Conservation (phyloP, 192 early-diverging fungal genomes). For the Rhizophagus clarus region DNA sequence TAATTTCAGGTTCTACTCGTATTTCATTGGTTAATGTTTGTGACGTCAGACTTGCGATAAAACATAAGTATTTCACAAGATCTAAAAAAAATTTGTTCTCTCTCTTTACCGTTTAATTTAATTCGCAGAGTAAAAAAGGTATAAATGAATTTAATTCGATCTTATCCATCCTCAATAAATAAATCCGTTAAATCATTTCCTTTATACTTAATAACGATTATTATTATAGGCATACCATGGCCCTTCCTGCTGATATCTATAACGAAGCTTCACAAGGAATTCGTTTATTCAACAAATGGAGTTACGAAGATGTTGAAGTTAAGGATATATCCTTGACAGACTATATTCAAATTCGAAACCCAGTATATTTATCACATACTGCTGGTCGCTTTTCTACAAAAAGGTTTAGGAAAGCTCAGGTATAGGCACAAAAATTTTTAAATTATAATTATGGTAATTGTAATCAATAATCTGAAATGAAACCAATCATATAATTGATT, state of each 20-base stretch:
- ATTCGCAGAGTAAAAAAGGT: background rate
- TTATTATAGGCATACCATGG: background rate
- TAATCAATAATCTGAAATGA: background rate
- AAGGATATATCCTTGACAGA: conserved; percentile 89
- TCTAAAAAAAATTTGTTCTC: background rate
- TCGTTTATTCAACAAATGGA: conserved; percentile 88
- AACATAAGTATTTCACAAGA: background rate
- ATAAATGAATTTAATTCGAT: background rate
- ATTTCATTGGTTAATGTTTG: background rate
- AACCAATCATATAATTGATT: background rate
- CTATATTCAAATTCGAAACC: conserved; percentile 90
- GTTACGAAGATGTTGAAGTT: conserved; percentile 85
- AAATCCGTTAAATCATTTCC: background rate
- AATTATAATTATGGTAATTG: no score
- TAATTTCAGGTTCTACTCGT: no score
- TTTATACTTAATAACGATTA: background rate
- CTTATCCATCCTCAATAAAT: background rate
- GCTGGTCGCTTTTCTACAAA: conserved; percentile 97
- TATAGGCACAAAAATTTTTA: conserved; percentile 35
- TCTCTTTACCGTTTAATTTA: background rate
- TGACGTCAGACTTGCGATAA: background rate
- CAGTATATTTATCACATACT: conserved; percentile 97
- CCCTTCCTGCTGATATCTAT: background rate
- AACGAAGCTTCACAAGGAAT: conserved; percentile 38
- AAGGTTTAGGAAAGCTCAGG: conserved; percentile 97